Conservation (phyloP, 352 stramenopile species). For the Aphanomyces cochlioides region DNA sequence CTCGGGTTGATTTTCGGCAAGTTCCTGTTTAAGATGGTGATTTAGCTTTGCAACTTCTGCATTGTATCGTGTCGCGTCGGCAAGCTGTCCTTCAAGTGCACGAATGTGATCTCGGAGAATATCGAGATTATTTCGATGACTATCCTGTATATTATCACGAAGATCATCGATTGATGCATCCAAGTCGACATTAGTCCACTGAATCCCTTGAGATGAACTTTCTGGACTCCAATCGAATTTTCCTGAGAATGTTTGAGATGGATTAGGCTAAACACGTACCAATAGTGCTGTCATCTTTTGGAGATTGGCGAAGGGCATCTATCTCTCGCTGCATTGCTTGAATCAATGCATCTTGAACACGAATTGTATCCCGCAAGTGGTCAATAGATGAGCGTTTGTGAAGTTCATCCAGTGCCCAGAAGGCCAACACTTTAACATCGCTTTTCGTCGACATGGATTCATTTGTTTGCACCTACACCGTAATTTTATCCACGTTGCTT, state of each 20-base stretch:
- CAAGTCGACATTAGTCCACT: background rate
- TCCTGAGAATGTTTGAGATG: background rate
- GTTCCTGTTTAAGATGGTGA: background rate
- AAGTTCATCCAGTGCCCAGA: slow-evolving; percentile 25
- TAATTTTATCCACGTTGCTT: too few species aligned
- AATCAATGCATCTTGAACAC: slow-evolving; percentile 18
- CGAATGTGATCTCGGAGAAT: slow-evolving; percentile 23
- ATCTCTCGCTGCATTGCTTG: slow-evolving; percentile 21
- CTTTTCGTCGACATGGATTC: background rate
- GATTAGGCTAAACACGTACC: slow-evolving; percentile 1
- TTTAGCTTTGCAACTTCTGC: slow-evolving; percentile 19
- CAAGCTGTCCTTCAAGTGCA: slow-evolving; percentile 3
- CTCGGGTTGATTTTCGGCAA: background rate
- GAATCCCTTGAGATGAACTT: background rate
- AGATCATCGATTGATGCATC: slow-evolving; percentile 12
- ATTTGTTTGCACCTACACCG: too few species aligned
- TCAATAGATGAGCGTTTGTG: background rate
- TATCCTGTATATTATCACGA: background rate
- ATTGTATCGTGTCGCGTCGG: slow-evolving; percentile 13
- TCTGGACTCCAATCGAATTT: slow-evolving; percentile 15
- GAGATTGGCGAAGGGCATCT: background rate
- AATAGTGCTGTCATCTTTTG: background rate
- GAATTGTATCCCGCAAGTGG: slow-evolving; percentile 24
- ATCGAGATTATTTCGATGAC: slow-evolving; percentile 20
- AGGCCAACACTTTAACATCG: slow-evolving; percentile 24